Conservation (phyloP, 129 eudicot genomes). For the Tanacetum coccineum region DNA sequence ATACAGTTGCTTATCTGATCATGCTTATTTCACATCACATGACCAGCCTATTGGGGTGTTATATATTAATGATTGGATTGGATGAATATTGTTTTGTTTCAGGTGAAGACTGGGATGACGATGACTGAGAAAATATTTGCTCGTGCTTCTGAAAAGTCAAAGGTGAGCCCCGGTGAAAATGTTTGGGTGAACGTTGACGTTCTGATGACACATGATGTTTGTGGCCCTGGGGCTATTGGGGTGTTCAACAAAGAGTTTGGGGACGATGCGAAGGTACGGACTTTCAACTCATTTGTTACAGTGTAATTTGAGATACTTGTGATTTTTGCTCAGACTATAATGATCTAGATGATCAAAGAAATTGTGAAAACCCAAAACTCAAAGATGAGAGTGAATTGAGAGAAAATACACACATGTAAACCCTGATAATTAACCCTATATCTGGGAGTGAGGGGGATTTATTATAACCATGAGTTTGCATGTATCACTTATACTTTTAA, state of each 20-base stretch:
- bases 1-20: no score
- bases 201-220: slow-evolving; percentile 89
- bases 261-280: slow-evolving; percentile 74
- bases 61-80: neutral
- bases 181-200: slow-evolving; percentile 80
- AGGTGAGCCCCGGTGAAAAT: slow-evolving; percentile 73
- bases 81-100: slow-evolving; percentile 6
- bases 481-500: no score
- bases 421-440: no score
- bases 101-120: slow-evolving; percentile 82
- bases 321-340: no score
- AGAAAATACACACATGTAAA: no score
- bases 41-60: no score
- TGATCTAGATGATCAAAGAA: no score
- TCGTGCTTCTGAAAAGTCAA: slow-evolving; percentile 65
- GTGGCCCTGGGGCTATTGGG: slow-evolving; percentile 73
- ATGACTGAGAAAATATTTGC: slow-evolving; percentile 82
- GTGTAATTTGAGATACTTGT: neutral
- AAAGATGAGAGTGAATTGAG: no score
- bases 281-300: neutral
- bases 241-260: slow-evolving; percentile 88
- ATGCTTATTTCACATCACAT: no score
- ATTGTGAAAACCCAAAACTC: no score
- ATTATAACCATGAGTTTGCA: no score
- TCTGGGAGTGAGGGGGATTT: no score